These are phyloP conservation scores for Malus hybrid DNA, from an alignment of 331 rosid species.

Conservation along the genomic window DNA sequence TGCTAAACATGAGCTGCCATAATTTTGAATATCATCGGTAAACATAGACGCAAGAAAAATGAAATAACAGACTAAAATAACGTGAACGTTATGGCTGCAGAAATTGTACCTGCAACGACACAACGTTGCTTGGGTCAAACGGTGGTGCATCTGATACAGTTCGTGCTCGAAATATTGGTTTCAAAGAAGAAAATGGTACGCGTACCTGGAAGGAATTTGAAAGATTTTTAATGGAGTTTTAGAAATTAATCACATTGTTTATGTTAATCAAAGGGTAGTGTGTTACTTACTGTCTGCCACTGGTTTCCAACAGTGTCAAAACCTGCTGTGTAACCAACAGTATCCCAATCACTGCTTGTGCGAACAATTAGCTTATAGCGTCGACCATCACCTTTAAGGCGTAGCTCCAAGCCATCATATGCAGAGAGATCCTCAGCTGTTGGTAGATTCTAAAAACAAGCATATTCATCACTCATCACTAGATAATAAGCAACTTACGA, in stretches of 20 bases:
- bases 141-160: slow-evolving; percentile 78
- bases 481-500: background rate
- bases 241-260: background rate
- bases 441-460: slow-evolving; percentile 66
- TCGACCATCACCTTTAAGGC: slow-evolving; percentile 83
- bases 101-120: slow-evolving; percentile 74
- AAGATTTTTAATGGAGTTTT: background rate
- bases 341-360: slow-evolving; percentile 81
- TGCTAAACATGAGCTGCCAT: slow-evolving; percentile 95
- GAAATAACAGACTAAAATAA: slow-evolving; percentile 1
- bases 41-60: slow-evolving; percentile 10
- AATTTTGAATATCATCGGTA: slow-evolving; percentile 13
- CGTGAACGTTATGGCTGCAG: background rate
- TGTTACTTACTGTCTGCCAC: slow-evolving; percentile 78
- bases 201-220: slow-evolving; percentile 31
- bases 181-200: slow-evolving; percentile 75
- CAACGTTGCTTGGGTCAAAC: slow-evolving; percentile 58
- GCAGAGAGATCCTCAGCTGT: slow-evolving; percentile 81
- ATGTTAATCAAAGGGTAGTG: background rate
- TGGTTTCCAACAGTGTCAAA: slow-evolving; percentile 67
- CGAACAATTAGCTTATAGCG: slow-evolving; percentile 76
- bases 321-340: slow-evolving; percentile 69
- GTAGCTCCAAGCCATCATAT: slow-evolving; percentile 89
- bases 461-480: background rate
- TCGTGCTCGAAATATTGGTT: slow-evolving; percentile 77